Conservation (phyloP, 2,329 filamentous ascomycete species). For the Paecilomyces fulvus region DNA sequence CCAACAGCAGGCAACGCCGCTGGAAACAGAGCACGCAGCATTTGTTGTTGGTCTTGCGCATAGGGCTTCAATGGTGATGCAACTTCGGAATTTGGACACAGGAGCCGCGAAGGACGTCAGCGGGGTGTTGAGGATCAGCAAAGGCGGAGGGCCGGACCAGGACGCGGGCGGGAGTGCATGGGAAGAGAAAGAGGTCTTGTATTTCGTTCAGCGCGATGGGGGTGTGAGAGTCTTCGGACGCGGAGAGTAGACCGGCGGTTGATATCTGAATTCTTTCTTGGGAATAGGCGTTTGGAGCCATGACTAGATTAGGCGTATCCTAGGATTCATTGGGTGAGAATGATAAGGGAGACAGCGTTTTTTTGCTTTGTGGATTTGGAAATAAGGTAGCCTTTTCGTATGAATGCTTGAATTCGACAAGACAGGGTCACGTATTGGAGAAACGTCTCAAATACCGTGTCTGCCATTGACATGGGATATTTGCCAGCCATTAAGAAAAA, state of each 20-base stretch:
- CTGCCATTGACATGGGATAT: slow-evolving; percentile 29
- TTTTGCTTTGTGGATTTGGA: not conserved
- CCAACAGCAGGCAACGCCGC: slow-evolving; percentile 46
- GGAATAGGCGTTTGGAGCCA: slow-evolving; percentile 1
- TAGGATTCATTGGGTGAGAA: not conserved
- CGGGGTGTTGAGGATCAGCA: slow-evolving; percentile 71
- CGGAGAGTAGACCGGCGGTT: slow-evolving; percentile 47
- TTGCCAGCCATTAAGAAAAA: slow-evolving; percentile 30
- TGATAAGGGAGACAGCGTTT: not conserved
- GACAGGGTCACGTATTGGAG: slow-evolving; percentile 21
- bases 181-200: slow-evolving; percentile 65
- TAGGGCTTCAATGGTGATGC: slow-evolving; percentile 60
- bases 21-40: slow-evolving; percentile 64
- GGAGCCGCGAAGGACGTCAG: slow-evolving; percentile 86
- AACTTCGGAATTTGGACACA: slow-evolving; percentile 70
- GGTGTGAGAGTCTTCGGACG: slow-evolving; percentile 76
- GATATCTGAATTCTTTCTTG: slow-evolving; percentile 2
- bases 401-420: slow-evolving; percentile 15
- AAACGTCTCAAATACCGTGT: slow-evolving; percentile 25
- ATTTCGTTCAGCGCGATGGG: slow-evolving; percentile 71
- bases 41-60: slow-evolving; percentile 67
- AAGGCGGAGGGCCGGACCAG: slow-evolving; percentile 40
- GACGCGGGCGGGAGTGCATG: slow-evolving; percentile 19
- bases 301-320: not conserved
- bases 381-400: not conserved